A percentile compares a stretch with the other conserved stretches of the same genome.
Conservation (phyloP, 495 filamentous ascomycete genomes). For the Barbatosphaeria neglecta region DNA sequence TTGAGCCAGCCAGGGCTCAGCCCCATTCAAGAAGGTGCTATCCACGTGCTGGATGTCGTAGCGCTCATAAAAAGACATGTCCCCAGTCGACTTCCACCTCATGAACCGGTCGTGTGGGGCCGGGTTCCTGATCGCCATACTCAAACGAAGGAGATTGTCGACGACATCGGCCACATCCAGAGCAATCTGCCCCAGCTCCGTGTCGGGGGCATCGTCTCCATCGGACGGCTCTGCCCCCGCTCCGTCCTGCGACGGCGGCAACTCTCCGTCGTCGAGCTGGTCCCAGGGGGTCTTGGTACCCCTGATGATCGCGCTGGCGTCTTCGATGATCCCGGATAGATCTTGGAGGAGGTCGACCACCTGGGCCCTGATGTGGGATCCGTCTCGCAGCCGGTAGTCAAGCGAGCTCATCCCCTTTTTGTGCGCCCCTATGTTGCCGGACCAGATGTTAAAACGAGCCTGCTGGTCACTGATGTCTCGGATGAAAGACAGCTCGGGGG, state of each 20-base stretch:
- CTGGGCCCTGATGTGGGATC: slow-evolving; percentile 26
- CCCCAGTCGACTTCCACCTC: not conserved
- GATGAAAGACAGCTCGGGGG: not conserved
- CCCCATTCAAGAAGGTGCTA: not conserved
- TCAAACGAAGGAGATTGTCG: slow-evolving; percentile 1
- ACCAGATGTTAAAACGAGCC: slow-evolving; percentile 32
- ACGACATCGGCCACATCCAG: not conserved
- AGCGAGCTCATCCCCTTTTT: slow-evolving; percentile 27
- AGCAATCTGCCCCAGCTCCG: not conserved
- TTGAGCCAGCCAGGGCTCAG: slow-evolving; percentile 5
- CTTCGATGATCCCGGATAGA: slow-evolving; percentile 7
- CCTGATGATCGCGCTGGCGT: not conserved
- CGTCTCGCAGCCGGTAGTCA: slow-evolving; percentile 33
- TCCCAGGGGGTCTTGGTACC: slow-evolving; percentile 4
- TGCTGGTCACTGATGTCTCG: slow-evolving; percentile 16
- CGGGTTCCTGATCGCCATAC: slow-evolving; percentile 4
- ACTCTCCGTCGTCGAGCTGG: slow-evolving; percentile 1
- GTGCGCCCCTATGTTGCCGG: slow-evolving; percentile 34
- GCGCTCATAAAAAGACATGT: slow-evolving; percentile 2
- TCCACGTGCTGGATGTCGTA: slow-evolving; percentile 6
- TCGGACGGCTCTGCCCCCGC: not conserved
- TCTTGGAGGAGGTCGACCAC: slow-evolving; percentile 20
- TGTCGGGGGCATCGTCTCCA: not conserved
- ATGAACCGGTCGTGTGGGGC: slow-evolving; percentile 5
- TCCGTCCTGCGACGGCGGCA: not conserved